Base-by-base conservation (phyloP, 805 yeast genomes). In the Nakazawaea wickerhamii region DNA sequence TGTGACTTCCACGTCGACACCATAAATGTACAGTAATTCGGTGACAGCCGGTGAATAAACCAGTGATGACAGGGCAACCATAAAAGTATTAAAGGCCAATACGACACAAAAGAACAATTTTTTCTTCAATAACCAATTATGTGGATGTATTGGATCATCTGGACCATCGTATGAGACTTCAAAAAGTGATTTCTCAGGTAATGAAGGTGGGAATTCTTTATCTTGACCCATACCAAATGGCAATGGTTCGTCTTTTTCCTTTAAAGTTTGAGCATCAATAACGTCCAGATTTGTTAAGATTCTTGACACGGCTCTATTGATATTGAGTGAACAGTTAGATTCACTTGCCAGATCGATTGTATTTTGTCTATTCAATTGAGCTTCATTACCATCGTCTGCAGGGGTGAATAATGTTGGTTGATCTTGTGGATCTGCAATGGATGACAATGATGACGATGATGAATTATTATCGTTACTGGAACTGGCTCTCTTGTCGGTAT, bases 141-240 rank as follows among this genome's bases (percentile, higher is more conserved):
- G 81, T 0, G 96, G 95, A 58, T 81, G 87, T 4, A 62, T 45
- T 1, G 95, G 95, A 55, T 89, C 96, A 38, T 79, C 68, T 1
- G 82, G 81, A 0, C 95, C 95, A 55, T 84, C 84, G 54, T 71
- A 87, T 3, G 81, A 71, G 6, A 88, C 95, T 9, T 76, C 69
- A 56, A 79, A 88, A 1, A 65, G 65, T 18, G 66, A 73, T 35
- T 68, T 61, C 37, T 72, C 72, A 0, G 84, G 83, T 39, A 81
- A 67, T 20, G 65, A 41, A 7, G 86, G 80, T 5, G 91, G 91
- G 50, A 65, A 81, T 4, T 67, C 71, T 57, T 82, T 72, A 25
- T 70, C 78, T 7, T 75, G 79, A 32, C 93, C 93, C 89, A 84
- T 84, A 14, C 79, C 79, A 19, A 73, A 51, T 5, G 71, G 67